phyloP scores from a whole-genome alignment of 2,329 filamentous ascomycete genomes.

The Trichoderma atroviride region DNA sequence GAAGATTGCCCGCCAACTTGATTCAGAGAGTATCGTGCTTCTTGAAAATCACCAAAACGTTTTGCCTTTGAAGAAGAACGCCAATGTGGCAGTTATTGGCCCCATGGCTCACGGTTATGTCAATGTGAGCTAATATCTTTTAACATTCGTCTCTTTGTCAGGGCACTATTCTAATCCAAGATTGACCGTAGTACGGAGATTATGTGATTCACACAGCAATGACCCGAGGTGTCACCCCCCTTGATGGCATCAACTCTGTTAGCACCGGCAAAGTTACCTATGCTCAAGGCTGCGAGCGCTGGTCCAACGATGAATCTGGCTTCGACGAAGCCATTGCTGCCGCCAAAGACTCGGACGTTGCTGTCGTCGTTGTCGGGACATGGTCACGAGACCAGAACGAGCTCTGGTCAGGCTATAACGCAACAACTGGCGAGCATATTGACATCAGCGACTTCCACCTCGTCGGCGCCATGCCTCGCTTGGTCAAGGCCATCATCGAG shows the following conservation, averaged over 20 bases:
- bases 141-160: neutral
- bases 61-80: constrained; percentile 7
- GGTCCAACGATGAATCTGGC: constrained; percentile 17
- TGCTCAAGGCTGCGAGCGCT: constrained; percentile 7
- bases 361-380: neutral
- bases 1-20: constrained; percentile 9
- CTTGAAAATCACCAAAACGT: constrained; percentile 11
- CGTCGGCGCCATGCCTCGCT: constrained; percentile 12
- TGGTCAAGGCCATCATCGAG: constrained; percentile 12
- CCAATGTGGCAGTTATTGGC: constrained; percentile 5
- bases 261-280: constrained; percentile 16
- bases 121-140: neutral
- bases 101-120: constrained; percentile 18
- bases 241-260: constrained; percentile 10
- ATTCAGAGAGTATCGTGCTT: constrained; percentile 12
- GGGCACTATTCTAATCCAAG: neutral
- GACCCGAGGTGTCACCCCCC: constrained; percentile 13
- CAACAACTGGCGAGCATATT: constrained; percentile 7
- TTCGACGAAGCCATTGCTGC: constrained; percentile 15
- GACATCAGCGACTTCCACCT: constrained; percentile 12
- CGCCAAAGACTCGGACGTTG: constrained; percentile 8
- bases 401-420: constrained; percentile 4
- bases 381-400: constrained; percentile 19
- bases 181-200: neutral
- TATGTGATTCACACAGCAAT: constrained; percentile 22